Percentiles rank a stretch among this genome's conserved stretches.
Evolutionary conservation across 768 basidiomycete genomes (phyloP).

Genomic region (Gloeostereum incarnatum): DNA sequence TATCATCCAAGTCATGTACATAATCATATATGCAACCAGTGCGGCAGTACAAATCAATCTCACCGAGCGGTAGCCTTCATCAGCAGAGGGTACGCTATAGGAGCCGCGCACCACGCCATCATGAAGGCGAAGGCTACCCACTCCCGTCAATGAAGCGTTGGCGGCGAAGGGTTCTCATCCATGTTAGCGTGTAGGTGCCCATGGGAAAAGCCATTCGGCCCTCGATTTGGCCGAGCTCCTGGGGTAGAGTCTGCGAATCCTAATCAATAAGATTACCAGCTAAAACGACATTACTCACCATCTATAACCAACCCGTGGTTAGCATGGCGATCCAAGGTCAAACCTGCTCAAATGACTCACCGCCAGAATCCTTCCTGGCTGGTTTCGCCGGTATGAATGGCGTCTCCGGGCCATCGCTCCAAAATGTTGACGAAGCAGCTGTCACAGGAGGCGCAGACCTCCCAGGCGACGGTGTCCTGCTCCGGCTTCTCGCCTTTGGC

Average conservation of each 20-base stretch:
- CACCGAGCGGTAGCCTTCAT: slow-evolving; percentile 1
- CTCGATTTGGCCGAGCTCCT: background rate
- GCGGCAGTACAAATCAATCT: too few relatives aligned
- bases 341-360: background rate
- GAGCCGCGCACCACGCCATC: background rate
- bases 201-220: too few relatives aligned
- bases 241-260: background rate
- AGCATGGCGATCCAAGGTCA: too few relatives aligned
- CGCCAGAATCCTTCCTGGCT: background rate
- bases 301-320: too few relatives aligned
- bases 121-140: background rate
- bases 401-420: slow-evolving; percentile 7
- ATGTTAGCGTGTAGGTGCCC: too few relatives aligned
- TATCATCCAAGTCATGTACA: too few relatives aligned
- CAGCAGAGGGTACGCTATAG: background rate
- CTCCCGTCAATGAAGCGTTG: background rate
- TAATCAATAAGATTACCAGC: background rate
- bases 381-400: too few relatives aligned
- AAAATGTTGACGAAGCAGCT: slow-evolving; percentile 4
- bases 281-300: background rate
- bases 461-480: background rate
- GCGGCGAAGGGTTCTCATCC: slow-evolving; percentile 1
- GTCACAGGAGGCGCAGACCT: slow-evolving; percentile 17
- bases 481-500: too few relatives aligned
- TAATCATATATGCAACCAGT: too few relatives aligned